Percentiles rank a stretch among this genome's conserved stretches.
Conservation (phyloP, 2,329 filamentous ascomycete species). For the Pleoardoris graminearum region DNA sequence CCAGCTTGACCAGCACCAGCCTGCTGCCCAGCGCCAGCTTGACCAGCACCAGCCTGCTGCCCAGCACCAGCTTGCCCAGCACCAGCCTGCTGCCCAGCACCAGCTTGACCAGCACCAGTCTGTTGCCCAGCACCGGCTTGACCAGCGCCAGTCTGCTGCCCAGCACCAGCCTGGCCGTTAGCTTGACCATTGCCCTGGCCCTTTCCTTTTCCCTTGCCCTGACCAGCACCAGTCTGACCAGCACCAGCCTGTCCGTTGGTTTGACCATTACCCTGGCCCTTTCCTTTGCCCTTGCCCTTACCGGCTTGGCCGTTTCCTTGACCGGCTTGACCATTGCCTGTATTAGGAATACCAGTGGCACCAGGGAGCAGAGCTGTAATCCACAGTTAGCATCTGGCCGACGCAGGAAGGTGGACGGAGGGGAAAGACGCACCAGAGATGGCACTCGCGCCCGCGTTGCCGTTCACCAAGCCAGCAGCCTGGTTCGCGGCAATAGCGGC, state of each 20-base stretch:
- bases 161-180: not conserved
- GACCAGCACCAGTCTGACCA: constrained; percentile 14
- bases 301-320: constrained; percentile 7
- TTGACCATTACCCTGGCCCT: constrained; percentile 5
- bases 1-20: not conserved
- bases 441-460: constrained; percentile 43
- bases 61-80: constrained; percentile 13
- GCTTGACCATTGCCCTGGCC: not conserved
- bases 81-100: constrained; percentile 20
- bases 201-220: constrained; percentile 1
- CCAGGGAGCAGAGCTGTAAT: constrained; percentile 12
- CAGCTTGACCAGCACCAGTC: constrained; percentile 14
- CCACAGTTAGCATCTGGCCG: constrained; percentile 4
- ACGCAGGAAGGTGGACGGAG: constrained; percentile 24
- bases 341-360: not conserved
- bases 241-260: constrained; percentile 19
- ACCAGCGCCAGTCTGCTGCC: constrained; percentile 19
- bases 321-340: constrained; percentile 15
- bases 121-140: not conserved
- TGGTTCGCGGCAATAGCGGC: constrained; percentile 53
- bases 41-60: constrained; percentile 10
- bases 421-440: constrained; percentile 43
- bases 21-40: constrained; percentile 15
- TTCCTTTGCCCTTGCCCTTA: not conserved
- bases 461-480: constrained; percentile 45